These are phyloP conservation scores for Fraxinus sp. DNA, from an alignment of 305 asterid species.

Conservation along the genomic window DNA sequence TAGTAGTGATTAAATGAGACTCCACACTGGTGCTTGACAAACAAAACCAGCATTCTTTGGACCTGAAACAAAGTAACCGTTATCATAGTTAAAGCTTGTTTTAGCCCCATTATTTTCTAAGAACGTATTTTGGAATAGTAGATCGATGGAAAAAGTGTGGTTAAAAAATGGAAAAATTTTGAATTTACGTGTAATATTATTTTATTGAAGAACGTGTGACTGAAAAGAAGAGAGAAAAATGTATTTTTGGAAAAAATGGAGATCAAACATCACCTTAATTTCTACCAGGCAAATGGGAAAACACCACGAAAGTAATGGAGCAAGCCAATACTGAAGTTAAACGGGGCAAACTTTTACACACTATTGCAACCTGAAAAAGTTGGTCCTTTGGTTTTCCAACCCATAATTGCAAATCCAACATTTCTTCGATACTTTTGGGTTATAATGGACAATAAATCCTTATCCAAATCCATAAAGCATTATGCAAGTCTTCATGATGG, in stretches of 20 bases:
- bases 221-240: too few relatives aligned
- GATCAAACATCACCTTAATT: not conserved
- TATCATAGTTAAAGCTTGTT: not conserved
- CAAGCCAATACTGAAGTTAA: slow-evolving; percentile 1
- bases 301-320: not conserved
- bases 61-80: slow-evolving; percentile 48
- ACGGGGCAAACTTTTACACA: not conserved
- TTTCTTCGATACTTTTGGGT: not conserved
- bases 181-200: too few relatives aligned
- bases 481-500: not conserved
- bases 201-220: too few relatives aligned
- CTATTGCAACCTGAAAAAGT: not conserved
- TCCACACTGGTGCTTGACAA: slow-evolving; percentile 80
- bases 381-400: not conserved
- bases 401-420: not conserved
- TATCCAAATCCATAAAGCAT: not conserved
- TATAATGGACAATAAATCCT: not conserved
- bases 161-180: too few relatives aligned
- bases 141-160: too few relatives aligned
- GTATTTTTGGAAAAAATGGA: too few relatives aligned
- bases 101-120: too few relatives aligned
- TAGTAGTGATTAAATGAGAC: slow-evolving; percentile 70
- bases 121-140: too few relatives aligned
- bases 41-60: slow-evolving; percentile 98
- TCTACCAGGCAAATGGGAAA: not conserved